These are phyloP conservation scores for Russula sp. DNA, from an alignment of 768 basidiomycete genomes.

Conservation along the genomic window DNA sequence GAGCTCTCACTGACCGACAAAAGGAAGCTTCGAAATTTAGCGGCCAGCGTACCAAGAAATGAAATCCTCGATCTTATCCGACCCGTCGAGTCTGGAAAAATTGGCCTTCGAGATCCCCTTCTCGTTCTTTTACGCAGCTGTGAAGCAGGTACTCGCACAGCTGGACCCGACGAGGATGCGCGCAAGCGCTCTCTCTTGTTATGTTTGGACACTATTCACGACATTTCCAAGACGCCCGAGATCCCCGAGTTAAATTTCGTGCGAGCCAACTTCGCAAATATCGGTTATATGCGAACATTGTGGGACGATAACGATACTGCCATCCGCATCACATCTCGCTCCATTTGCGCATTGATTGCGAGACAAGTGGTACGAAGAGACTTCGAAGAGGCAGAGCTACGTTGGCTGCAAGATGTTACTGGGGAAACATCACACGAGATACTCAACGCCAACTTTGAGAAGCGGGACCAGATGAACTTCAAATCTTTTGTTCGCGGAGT, in stretches of 20 bases:
- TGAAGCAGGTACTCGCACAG: background rate
- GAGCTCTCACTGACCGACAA: background rate
- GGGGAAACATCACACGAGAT: background rate
- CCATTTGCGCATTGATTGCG: background rate
- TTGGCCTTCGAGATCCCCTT: background rate
- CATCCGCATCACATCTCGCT: background rate
- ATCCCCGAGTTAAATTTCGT: background rate
- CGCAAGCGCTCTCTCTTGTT: background rate
- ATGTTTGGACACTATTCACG: background rate
- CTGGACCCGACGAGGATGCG: background rate
- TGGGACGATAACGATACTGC: background rate
- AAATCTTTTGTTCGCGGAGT: background rate
- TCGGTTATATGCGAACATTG: background rate
- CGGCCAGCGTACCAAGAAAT: background rate
- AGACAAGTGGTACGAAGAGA: background rate
- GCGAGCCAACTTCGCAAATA: background rate
- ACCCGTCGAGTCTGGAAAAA: background rate
- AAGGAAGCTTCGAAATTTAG: background rate
- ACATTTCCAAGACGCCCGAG: background rate
- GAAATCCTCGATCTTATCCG: background rate
- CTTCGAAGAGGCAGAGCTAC: background rate
- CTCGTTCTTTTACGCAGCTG: background rate
- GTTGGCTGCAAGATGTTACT: background rate
- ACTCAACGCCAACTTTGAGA: background rate
- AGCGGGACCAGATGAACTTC: background rate